These are phyloP conservation scores for Geosiphon pyriformis DNA, from an alignment of 192 early-diverging fungal genomes.

Conservation along the genomic window DNA sequence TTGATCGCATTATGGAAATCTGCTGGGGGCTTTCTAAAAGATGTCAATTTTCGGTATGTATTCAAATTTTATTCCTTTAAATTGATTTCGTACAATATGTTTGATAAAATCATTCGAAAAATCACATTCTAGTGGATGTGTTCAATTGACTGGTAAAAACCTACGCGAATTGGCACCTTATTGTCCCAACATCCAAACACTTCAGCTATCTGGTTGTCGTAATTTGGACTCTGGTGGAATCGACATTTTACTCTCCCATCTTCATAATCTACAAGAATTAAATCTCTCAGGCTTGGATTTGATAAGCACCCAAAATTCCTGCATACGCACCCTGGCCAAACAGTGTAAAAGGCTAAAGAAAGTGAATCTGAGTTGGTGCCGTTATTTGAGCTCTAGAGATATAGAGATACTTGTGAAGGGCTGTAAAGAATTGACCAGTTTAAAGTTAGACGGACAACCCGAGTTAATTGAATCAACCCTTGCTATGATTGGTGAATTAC, in stretches of 20 bases:
- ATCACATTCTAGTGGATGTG: slow-evolving; percentile 35
- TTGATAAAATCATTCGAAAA: slow-evolving; percentile 4
- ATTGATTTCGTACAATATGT: neutral
- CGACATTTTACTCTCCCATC: neutral
- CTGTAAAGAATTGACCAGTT: neutral
- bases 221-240: neutral
- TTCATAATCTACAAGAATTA: neutral
- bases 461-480: neutral
- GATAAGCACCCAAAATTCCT: neutral
- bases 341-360: slow-evolving; percentile 8
- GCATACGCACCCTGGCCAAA: neutral
- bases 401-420: neutral
- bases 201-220: slow-evolving; percentile 32
- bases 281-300: slow-evolving; percentile 3
- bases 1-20: slow-evolving; percentile 27
- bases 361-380: slow-evolving; percentile 13
- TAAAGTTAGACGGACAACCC: slow-evolving; percentile 5
- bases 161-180: slow-evolving; percentile 28
- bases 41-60: slow-evolving; percentile 36
- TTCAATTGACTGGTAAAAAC: slow-evolving; percentile 31
- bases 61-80: neutral
- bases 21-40: slow-evolving; percentile 34
- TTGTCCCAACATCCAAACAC: slow-evolving; percentile 36
- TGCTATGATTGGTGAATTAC: neutral
- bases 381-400: neutral